A percentile compares a stretch with the other conserved stretches of the same genome.
These are phyloP conservation scores for Tricladium varicosporioides DNA, from an alignment of 2,329 filamentous ascomycete genomes.

Conservation along the genomic window DNA sequence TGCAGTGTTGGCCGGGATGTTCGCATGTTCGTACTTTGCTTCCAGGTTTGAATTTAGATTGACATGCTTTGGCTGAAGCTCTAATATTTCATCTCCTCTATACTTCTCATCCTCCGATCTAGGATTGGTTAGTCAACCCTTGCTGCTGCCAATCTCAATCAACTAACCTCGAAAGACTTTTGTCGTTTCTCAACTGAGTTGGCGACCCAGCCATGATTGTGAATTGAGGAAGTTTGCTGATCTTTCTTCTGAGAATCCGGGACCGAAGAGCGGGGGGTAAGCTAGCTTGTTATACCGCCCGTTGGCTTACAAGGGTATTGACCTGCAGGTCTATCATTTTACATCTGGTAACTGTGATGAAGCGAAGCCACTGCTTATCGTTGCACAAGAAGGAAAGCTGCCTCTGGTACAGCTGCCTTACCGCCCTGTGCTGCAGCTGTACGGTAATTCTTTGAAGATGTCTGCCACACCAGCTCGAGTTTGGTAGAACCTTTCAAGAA, in stretches of 20 bases:
- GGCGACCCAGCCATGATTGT: neutral
- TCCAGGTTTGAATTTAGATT: conserved; percentile 23
- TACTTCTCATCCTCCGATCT: conserved; percentile 15
- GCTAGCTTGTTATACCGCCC: neutral
- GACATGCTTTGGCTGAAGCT: conserved; percentile 13
- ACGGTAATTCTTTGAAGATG: too few relatives aligned
- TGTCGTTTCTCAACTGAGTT: neutral
- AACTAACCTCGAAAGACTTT: neutral
- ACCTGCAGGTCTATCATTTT: neutral
- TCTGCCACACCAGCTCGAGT: too few relatives aligned
- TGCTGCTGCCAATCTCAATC: neutral
- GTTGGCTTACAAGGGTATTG: neutral
- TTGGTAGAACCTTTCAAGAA: too few relatives aligned
- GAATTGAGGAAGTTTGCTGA: neutral
- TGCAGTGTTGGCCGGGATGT: neutral
- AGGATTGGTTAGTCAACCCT: neutral
- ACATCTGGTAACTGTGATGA: neutral
- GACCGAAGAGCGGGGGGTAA: neutral
- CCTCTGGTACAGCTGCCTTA: too few relatives aligned
- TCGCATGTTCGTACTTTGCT: conserved; percentile 11
- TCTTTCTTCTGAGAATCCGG: neutral
- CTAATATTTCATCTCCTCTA: conserved; percentile 11
- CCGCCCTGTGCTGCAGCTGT: too few relatives aligned
- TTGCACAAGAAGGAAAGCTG: too few relatives aligned
- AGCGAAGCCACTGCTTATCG: neutral